These are phyloP conservation scores for Vitis riparia DNA, from an alignment of 164 flowering plant species.

Conservation along the genomic window DNA sequence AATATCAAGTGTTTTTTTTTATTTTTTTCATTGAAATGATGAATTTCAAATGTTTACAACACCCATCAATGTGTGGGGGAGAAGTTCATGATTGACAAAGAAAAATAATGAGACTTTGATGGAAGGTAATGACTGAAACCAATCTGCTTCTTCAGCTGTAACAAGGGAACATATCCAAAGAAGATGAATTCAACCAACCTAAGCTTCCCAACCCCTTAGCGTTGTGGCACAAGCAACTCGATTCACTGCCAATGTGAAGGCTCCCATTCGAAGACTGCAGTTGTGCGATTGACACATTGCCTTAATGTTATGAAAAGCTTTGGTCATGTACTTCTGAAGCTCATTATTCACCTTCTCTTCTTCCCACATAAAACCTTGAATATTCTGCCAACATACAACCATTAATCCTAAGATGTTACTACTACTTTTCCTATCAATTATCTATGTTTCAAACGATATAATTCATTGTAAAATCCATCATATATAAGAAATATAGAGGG, in stretches of 20 bases:
- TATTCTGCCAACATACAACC: constrained; percentile 54
- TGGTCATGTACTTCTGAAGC: constrained; percentile 74
- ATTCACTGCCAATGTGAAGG: constrained; percentile 82
- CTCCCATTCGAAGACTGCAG: constrained; percentile 94
- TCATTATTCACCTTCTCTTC: constrained; percentile 82
- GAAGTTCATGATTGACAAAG: no score
- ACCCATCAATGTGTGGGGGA: no score
- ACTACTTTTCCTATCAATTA: not conserved
- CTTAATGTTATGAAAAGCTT: constrained; percentile 71
- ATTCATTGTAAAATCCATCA: no score
- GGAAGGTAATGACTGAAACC: not conserved
- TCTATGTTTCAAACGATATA: not conserved
- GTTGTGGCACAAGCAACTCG: constrained; percentile 86
- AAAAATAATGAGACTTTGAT: not conserved
- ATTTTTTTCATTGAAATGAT: no score
- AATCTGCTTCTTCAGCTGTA: no score
- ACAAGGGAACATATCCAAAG: not conserved
- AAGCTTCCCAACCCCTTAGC: constrained; percentile 92
- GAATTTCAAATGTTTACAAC: no score
- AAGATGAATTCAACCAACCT: constrained; percentile 4
- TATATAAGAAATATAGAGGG: no score
- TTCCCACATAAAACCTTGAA: constrained; percentile 98
- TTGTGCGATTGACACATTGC: constrained; percentile 65
- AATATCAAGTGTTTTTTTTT: no score
- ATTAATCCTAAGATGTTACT: not conserved